Conservation (phyloP, 768 basidiomycete genomes). For the Naganishia onofrii region DNA sequence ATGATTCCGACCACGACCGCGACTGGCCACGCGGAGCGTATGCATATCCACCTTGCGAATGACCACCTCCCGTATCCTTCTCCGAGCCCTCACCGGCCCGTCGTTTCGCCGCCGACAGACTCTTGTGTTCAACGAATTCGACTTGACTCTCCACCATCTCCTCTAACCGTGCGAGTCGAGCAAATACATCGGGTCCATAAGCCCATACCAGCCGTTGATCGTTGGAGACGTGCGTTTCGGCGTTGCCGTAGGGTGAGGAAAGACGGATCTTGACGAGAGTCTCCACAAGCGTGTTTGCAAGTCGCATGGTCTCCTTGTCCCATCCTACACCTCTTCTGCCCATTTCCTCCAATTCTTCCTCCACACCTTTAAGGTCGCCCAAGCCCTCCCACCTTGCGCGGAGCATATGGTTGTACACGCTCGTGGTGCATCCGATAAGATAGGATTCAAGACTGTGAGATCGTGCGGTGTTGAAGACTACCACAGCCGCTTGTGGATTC, state of each 20-base stretch:
- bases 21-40: neutral
- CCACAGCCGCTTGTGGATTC: conserved; percentile 76
- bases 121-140: conserved; percentile 29
- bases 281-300: conserved; percentile 65
- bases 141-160: conserved; percentile 41
- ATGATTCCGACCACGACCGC: neutral
- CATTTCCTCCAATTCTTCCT: conserved; percentile 77
- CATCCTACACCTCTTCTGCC: conserved; percentile 68
- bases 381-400: conserved; percentile 79
- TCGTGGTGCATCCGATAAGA: conserved; percentile 83
- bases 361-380: conserved; percentile 74
- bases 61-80: neutral
- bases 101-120: neutral
- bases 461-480: conserved; percentile 76
- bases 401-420: conserved; percentile 83
- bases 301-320: conserved; percentile 62
- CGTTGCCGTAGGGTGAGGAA: neutral
- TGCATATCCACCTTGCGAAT: neutral
- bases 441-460: conserved; percentile 73
- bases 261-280: conserved; percentile 51
- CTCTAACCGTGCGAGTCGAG: conserved; percentile 36
- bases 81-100: conserved; percentile 20
- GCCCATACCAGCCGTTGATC: conserved; percentile 19
- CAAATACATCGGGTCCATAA: conserved; percentile 35
- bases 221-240: neutral